Evolutionary conservation across 805 yeast genomes (phyloP), one percentile per base, ranked within the genome.

Genomic region (Candida alai): DNA sequence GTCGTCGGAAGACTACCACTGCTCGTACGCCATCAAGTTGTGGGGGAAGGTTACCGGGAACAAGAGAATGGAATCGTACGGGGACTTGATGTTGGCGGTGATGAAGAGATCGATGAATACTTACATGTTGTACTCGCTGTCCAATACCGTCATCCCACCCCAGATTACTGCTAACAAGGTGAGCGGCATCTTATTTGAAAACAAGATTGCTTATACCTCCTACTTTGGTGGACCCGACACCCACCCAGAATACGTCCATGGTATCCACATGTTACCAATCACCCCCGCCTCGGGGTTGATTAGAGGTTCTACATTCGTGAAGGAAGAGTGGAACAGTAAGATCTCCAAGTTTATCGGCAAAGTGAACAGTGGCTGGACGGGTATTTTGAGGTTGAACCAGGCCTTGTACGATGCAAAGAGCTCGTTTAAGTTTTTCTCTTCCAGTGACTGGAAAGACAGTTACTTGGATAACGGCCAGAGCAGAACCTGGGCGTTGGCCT

Each of bases 231-330:
- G 61, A 39, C 39, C 39, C 3, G 35, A 34, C 19, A 34, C 31
- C 9, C 60, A 71, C 35, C 58, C 62, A 25, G 80, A 80, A 54
- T 82, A 75, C 47, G 80, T 80, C 34, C 86, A 82, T 45, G 90
- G 90, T 4, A 83, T 82, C 40, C 88, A 83, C 53, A 83, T 82
- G 88, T 51, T 83, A 24, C 89, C 89, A 15, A 61, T 76, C 19
- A 80, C 84, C 0, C 83, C 86, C 1, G 65, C 69, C 12, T 75
- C 83, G 16, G 65, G 80, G 1, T 71, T 59, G 40, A 65, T 80
- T 26, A 68, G 89, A 39, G 54, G 62, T 12, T 68, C 79, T 2
- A 47, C 50, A 10, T 78, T 73, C 54, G 76, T 73, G 6, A 37
- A 50, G 27, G 63, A 74, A 47, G 80, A 65, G 46, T 59, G 73